Evolutionary conservation across 2,329 filamentous ascomycete genomes (phyloP), one percentile per base, ranked within the genome.

Genomic region (Aspergillus fijiensis): DNA sequence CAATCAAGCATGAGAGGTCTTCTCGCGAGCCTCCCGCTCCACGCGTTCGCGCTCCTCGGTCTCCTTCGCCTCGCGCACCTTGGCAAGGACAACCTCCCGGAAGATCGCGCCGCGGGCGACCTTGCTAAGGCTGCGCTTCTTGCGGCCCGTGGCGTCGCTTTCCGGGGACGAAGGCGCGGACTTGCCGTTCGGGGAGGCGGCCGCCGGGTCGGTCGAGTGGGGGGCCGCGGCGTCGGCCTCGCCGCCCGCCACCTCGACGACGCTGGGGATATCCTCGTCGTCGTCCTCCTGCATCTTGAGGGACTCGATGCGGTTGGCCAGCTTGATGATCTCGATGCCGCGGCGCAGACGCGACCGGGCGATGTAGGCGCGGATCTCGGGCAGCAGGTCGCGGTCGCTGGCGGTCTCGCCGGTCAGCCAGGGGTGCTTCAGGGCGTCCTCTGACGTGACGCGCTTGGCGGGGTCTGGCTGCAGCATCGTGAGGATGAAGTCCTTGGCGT

Each of bases 331-430:
- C 78, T 98, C 92, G 80, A 99, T 96, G 70, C 93, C 94, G 65
- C 94, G 90, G 77, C 90, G 90, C 68, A 99, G 89, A 63, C 92
- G 92, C 59, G 92, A 91, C 78, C 92, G 92, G 64, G 93, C 89
- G 78, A 96, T 92, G 81, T 95, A 96, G 55, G 92, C 89, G 78
- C 90, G 91, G 82, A 99, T 96, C 81, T 99, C 95, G 67, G 95
- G 95, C 76, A 99, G 81, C 85, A 99, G 85, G 83, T 99, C 93
- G 86, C 97, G 92, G 78, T 98, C 93, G 63, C 90, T 92, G 64
- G 95, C 95, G 63, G 87, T 95, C 81, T 95, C 85, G 76, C 94
- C 94, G 73, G 87, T 95, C 70, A 98, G 87, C 94, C 94, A 98
- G 61, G 85, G 82, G 77, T 97, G 93, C 60, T 85, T 82, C 55